A percentile compares a stretch with the other conserved stretches of the same genome.
Conservation (phyloP, 2,329 filamentous ascomycete species). For the Neofusicoccum parvum region DNA sequence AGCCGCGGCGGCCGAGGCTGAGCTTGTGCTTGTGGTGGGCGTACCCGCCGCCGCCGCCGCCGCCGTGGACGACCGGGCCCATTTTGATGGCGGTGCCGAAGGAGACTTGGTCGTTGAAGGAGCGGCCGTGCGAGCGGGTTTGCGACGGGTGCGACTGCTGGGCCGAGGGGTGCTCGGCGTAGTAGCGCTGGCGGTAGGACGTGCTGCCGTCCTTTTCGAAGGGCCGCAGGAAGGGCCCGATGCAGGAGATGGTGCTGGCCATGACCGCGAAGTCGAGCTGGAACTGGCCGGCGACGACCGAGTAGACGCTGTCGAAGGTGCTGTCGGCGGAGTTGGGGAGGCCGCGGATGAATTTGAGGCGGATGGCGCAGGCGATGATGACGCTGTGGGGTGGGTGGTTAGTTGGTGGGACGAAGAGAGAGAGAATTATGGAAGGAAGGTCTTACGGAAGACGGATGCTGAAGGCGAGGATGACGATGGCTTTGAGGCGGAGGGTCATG, state of each 20-base stretch:
- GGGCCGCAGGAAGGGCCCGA: constrained; percentile 37
- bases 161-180: constrained; percentile 22
- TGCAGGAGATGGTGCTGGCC: constrained; percentile 34
- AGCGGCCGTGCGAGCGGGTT: neutral
- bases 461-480: constrained; percentile 34
- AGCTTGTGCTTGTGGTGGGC: constrained; percentile 12
- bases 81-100: constrained; percentile 1
- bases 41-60: neutral
- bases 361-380: constrained; percentile 30
- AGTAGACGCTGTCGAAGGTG: constrained; percentile 28
- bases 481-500: constrained; percentile 32
- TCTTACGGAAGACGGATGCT: constrained; percentile 32
- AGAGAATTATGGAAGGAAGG: too few relatives aligned
- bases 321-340: constrained; percentile 23
- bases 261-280: constrained; percentile 41
- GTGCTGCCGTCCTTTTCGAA: constrained; percentile 29
- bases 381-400: constrained; percentile 19
- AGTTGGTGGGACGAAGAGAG: neutral
- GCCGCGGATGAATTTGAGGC: constrained; percentile 29
- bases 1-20: neutral
- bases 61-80: neutral
- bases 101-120: constrained; percentile 6
- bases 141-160: constrained; percentile 1
- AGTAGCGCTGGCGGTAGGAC: constrained; percentile 6
- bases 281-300: constrained; percentile 36